A percentile compares a stretch with the other conserved stretches of the same genome.
Conservation (phyloP, 345 rosid genomes). For the Cardiospermum halicacabum region DNA sequence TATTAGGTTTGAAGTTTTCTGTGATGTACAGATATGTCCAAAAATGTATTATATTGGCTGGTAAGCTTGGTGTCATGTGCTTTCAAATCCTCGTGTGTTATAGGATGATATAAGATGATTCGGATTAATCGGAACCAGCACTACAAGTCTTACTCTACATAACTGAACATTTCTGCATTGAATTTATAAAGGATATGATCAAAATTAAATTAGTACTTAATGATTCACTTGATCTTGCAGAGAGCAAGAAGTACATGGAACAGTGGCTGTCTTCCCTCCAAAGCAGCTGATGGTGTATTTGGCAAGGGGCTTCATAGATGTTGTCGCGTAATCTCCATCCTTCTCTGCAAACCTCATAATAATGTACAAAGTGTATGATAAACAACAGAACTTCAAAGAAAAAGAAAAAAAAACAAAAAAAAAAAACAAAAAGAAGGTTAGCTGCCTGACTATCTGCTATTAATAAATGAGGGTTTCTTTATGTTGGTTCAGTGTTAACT, state of each 20-base stretch:
- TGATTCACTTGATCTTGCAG: constrained; percentile 28
- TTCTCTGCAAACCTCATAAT: not conserved
- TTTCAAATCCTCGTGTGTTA: not conserved
- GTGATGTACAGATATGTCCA: not conserved
- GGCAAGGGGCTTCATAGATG: not conserved
- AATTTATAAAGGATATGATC: not conserved
- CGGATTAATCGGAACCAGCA: no score
- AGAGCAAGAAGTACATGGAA: constrained; percentile 52
- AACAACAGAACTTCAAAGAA: not conserved
- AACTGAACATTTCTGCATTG: not conserved
- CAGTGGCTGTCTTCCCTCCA: constrained; percentile 57
- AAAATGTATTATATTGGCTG: not conserved
- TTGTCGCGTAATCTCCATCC: constrained; percentile 9
- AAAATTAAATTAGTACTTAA: not conserved
- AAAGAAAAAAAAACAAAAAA: not conserved
- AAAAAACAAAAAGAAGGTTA: not conserved
- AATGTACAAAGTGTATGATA: constrained; percentile 9
- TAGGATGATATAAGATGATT: no score
- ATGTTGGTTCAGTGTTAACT: not conserved
- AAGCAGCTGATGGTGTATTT: constrained; percentile 23
- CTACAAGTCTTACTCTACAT: no score
- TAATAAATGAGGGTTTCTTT: constrained; percentile 13
- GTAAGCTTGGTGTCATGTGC: not conserved
- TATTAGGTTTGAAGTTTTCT: not conserved
- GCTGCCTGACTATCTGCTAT: constrained; percentile 6